Conservation (phyloP, 2,329 filamentous ascomycete species). For the Furcasterigmium furcatum region DNA sequence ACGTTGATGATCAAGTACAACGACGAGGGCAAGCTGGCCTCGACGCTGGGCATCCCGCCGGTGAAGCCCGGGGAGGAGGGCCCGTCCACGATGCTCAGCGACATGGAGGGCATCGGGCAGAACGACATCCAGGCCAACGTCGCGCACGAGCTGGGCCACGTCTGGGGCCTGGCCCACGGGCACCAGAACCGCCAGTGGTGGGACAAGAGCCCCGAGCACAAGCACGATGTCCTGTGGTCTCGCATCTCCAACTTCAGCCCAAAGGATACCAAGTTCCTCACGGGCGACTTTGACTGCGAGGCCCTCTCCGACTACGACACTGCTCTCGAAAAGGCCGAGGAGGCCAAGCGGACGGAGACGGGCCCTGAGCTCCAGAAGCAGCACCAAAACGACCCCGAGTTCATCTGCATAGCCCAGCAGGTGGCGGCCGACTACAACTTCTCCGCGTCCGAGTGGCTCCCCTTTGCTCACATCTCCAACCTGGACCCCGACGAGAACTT, state of each 20-base stretch:
- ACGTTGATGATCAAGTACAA: conserved; percentile 9
- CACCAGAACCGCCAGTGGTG: conserved; percentile 21
- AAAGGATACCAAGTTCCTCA: neutral
- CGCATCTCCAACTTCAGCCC: neutral
- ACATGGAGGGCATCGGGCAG: conserved; percentile 6
- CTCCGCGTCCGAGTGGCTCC: conserved; percentile 7
- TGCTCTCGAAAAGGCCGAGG: neutral
- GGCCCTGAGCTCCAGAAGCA: neutral
- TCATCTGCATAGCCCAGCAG: conserved; percentile 1
- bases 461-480: neutral
- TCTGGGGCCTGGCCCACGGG: conserved; percentile 21
- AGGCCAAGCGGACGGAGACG: no score
- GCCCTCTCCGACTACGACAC: neutral
- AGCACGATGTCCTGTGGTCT: neutral
- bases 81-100: conserved; percentile 11
- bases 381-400: neutral
- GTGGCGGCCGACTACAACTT: conserved; percentile 4
- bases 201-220: conserved; percentile 3
- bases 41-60: conserved; percentile 5
- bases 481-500: conserved; percentile 2
- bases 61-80: conserved; percentile 6
- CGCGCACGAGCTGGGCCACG: conserved; percentile 23
- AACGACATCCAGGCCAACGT: conserved; percentile 13
- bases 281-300: conserved; percentile 8
- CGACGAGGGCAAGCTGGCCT: conserved; percentile 4